Base-by-base conservation (phyloP, 2,329 filamentous ascomycete species). In the Ceratocystis cubensis region DNA sequence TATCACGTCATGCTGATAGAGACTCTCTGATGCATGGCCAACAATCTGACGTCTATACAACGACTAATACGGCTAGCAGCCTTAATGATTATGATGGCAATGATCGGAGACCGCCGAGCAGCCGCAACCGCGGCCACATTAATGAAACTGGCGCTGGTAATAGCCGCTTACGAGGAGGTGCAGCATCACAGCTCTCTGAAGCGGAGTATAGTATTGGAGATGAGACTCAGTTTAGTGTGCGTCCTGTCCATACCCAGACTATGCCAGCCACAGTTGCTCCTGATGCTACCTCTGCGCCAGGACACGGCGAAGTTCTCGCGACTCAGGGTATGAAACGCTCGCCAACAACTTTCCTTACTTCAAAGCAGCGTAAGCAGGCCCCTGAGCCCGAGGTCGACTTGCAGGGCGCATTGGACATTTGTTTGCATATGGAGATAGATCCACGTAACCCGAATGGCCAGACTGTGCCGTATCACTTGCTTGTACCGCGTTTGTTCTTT, bases 341-440 rank as follows among this genome's bases (percentile, higher is more conserved):
- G 4, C 87, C 88, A 1, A 91, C 88, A 0, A 86, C 84, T 15
- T 75, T 90, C 37, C 37, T 41, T 50, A 85, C 83, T 28, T 75
- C 78, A 1, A 89, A 86, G 72, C 81, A 87, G 70, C 77, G 81
- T 70, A 81, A 80, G 71, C 56, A 59, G 56, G 81, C 79, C 1
- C 78, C 81, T 50, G 78, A 78, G 20, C 79, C 79, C 56, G 80
- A 83, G 8, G 83, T 97, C 68, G 85, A 96, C 72, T 80, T 96
- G 0, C 84, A 94, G 73, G 88, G 88, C 37, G 91, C 91, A 0
- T 78, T 99, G 8, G 91, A 96, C 70, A 87, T 99, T 45, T 88
- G 85, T 63, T 76, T 99, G 56, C 96, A 96, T 71, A 85, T 96
- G 69, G 94, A 99, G 76, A 85, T 96, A 69, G 91, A 88, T 71